A percentile compares a stretch with the other conserved stretches of the same genome.
phyloP scores from a whole-genome alignment of 345 rosid genomes.

The Citrus mangshanensis region DNA sequence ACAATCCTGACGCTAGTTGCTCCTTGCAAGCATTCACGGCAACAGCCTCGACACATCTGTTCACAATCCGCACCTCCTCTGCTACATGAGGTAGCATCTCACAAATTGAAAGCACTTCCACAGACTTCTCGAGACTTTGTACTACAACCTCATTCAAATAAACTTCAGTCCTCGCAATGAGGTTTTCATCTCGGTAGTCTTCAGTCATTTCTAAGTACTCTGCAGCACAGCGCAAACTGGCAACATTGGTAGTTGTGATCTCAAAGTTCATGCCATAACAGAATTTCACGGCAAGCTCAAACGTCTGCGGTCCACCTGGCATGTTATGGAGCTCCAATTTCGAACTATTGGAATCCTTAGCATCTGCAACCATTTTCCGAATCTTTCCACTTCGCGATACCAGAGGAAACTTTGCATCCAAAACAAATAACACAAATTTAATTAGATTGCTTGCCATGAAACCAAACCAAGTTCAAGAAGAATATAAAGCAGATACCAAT shows the following conservation, averaged over 20 bases:
- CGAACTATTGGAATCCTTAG: constrained; percentile 46
- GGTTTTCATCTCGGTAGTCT: constrained; percentile 67
- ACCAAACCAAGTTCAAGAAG: not conserved
- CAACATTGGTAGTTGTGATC: constrained; percentile 66
- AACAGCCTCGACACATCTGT: constrained; percentile 67
- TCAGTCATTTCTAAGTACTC: constrained; percentile 87
- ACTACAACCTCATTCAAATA: constrained; percentile 54
- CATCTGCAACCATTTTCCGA: constrained; percentile 59
- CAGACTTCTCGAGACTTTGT: constrained; percentile 61
- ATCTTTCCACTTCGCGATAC: constrained; percentile 83
- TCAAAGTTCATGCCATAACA: constrained; percentile 90
- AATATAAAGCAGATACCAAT: not conserved
- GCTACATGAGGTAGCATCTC: constrained; percentile 39
- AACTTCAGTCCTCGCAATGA: constrained; percentile 52
- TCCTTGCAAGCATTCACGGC: constrained; percentile 73
- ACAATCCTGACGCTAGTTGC: constrained; percentile 64
- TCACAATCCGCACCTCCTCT: constrained; percentile 53
- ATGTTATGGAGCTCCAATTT: constrained; percentile 54
- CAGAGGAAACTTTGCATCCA: constrained; percentile 66
- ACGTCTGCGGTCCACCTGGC: constrained; percentile 72
- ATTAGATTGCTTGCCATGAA: not conserved
- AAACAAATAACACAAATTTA: not conserved
- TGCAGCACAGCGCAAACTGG: constrained; percentile 65
- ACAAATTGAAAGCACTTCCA: constrained; percentile 60
- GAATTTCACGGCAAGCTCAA: constrained; percentile 86